Base-by-base conservation (phyloP, 225 moss, liverwort and hornwort species). In the Bryum argenteum region DNA sequence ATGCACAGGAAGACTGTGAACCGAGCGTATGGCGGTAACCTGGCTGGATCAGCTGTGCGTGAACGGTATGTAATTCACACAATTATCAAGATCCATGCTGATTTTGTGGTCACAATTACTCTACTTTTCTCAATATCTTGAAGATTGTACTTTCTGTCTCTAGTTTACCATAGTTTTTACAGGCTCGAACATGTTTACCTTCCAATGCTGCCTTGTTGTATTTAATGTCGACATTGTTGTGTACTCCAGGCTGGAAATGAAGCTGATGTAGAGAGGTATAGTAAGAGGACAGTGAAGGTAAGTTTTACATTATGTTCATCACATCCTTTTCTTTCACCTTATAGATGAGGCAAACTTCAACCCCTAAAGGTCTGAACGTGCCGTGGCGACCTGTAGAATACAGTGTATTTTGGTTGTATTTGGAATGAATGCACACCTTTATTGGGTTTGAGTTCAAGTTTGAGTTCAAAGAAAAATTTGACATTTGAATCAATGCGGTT, bases 271-370 rank as follows among this genome's bases (percentile, higher is more conserved):
- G 98, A 98, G 72, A 94, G 82, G 52, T 94, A 91, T 38, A 98
- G 98, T 73, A 98, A 98, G 63, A 83, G 98, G 71, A 98, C 98
- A n/a, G 98, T 98, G 73, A 98, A 94, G 94, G 75, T 75, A 61
- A 41, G 24, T 14, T 24, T 56, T 10, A 41, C 41, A 51, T 9
- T 22, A 3, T 40, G 41, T 60, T n/a, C 67, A 39, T 22, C 5
- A 48, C 48, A 58, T 23, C 44, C 38, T 54, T 63, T 17, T 4
- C 41, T 39, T 39, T 15, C 41, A 39, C 41, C 14, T 18, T 40
- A 26, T 41, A 41, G 75, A 48, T 0, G 51, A 59, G 60, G 28
- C 66, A 18, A 1, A 50, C 11, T 50, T n/a, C n/a, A n/a, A n/a
- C n/a, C n/a, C n/a, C n/a, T n/a, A n/a, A n/a, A n/a, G n/a, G n/a